A percentile compares a stretch with the other conserved stretches of the same genome.
Evolutionary conservation across 345 rosid species (phyloP).

Genomic region (Carallia brachiata): DNA sequence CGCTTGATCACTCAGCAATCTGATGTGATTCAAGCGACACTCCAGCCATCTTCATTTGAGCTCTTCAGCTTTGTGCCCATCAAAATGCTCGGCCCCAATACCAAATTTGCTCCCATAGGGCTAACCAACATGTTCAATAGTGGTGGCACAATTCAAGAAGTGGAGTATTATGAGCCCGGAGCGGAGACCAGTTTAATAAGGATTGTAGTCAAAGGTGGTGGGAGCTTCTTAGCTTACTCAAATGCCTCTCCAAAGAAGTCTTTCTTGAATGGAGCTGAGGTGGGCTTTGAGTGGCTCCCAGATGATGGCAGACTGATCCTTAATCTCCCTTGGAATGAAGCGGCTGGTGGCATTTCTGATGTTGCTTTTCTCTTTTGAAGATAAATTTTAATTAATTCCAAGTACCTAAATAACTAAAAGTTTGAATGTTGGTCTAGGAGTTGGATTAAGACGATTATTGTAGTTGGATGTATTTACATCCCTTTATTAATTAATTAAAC

Average conservation of each 20-base stretch:
- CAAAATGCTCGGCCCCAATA: slow-evolving; percentile 33
- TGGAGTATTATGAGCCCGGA: slow-evolving; percentile 33
- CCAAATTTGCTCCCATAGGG: slow-evolving; percentile 66
- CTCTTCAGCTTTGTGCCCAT: slow-evolving; percentile 70
- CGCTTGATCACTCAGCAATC: slow-evolving; percentile 31
- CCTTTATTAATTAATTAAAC: background rate
- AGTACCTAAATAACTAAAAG: background rate
- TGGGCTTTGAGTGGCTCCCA: slow-evolving; percentile 39
- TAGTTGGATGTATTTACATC: background rate
- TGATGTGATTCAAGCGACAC: slow-evolving; percentile 39
- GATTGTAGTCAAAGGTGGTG: slow-evolving; percentile 59
- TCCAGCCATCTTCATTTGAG: slow-evolving; percentile 72
- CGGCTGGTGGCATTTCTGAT: slow-evolving; percentile 52
- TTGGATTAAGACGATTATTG: background rate
- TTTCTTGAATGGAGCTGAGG: slow-evolving; percentile 44
- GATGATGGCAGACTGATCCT: slow-evolving; percentile 57
- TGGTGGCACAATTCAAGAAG: slow-evolving; percentile 61
- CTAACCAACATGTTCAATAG: slow-evolving; percentile 66
- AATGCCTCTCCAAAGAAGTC: slow-evolving; percentile 47
- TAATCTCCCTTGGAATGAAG: slow-evolving; percentile 59
- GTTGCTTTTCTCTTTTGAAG: slow-evolving; percentile 40
- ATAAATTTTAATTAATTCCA: background rate
- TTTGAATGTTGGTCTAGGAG: background rate
- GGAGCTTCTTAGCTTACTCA: slow-evolving; percentile 63
- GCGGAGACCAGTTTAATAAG: slow-evolving; percentile 25